Evolutionary conservation across 2,329 filamentous ascomycete species (phyloP), one percentile per base, ranked within the genome.

Genomic region (Alternaria solani): DNA sequence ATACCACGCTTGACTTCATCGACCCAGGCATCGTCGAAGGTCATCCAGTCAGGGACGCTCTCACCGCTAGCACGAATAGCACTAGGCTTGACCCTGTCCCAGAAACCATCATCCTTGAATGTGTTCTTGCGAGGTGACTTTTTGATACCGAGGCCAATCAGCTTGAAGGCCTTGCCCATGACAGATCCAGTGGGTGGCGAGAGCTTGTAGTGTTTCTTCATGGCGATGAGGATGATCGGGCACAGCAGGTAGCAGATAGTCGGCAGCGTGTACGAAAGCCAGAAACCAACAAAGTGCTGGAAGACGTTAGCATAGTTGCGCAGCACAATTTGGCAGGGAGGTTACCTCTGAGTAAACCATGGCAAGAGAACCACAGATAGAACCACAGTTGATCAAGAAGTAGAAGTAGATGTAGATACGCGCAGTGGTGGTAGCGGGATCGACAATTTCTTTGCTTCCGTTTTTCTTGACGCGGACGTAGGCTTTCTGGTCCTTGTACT

Each of bases 1-100:
- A 75, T 57, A 59, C 90, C 90, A 76, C 91, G 88, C 54, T 84
- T 83, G 47, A 93, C 88, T 73, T 93, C 89, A 56, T 93, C 90
- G 7, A 93, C 90, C 89, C 90, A 93, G 59, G 86, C 86, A 66
- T 93, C 91, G 62, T 36, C 90, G 66, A 92, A 93, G 0, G 88
- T 91, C 89, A 93, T 93, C 90, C 90, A 92, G 0, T 64, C 51
- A 1, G 90, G 90, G 34, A 86, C 85, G 56, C 83, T 71, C 0
- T 78, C 77, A 5, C 84, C 79, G 43, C 61, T 64, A 7, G 67
- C 69, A 14, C 59, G 66, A 9, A 76, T 46, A 9, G 58, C 55
- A 47, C 65, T 89, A 4, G 90, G 90, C 78, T 90, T 90, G 59
- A 86, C 84, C 2, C 79, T 70, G 26, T 90, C 85, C 87, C 89